Base-by-base conservation (phyloP, 352 stramenopile species). In the Globisporangium spiculum region DNA sequence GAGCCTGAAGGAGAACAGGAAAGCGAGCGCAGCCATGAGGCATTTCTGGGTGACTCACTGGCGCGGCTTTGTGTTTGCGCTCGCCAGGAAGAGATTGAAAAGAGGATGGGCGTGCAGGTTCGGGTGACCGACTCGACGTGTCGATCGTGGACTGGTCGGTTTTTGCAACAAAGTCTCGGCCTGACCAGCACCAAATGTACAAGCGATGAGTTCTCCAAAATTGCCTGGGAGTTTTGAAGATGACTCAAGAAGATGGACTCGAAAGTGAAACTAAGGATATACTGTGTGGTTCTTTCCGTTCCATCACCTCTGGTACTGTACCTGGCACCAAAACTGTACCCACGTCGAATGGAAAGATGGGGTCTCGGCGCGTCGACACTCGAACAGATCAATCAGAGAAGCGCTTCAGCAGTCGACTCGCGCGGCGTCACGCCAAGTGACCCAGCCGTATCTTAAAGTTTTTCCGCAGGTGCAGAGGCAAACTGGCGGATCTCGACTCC, bases 301-400 rank as follows among this genome's bases (percentile, higher is more conserved):
- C 38, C 38, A 18, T 46, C 38, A 36, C 32, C 32, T 36, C 38
- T 12, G 12, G 38, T 32, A 32, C 27, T 32, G 27, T 32, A 46
- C 12, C 38, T 46, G 38, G 10, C 12, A 14, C 4, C 38, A 46
- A 46, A 46, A 46, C 38, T 46, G 3, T 46, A 46, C 38, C 38
- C 38, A 46, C 12, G 38, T 46, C 38, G 38, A 46, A 16, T 20
- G 9, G 8, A 60, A 34, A 32, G 50, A 56, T 32, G 22, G 50
- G 22, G 34, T n/a, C 18, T 12, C 57, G 52, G 44, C 50, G 60
- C 60, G 46, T 66, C 60, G 60, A 66, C 27, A 48, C 44, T 9
- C 32, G 20, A 66, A 24, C 50, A 59, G 50, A 9, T 57, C 60
- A 66, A 66, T 66, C 60, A 66, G 50, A 66, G 36, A 59, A 38